Evolutionary conservation across 768 basidiomycete genomes (phyloP).

Genomic region (Termitomyces bulborhizus): DNA sequence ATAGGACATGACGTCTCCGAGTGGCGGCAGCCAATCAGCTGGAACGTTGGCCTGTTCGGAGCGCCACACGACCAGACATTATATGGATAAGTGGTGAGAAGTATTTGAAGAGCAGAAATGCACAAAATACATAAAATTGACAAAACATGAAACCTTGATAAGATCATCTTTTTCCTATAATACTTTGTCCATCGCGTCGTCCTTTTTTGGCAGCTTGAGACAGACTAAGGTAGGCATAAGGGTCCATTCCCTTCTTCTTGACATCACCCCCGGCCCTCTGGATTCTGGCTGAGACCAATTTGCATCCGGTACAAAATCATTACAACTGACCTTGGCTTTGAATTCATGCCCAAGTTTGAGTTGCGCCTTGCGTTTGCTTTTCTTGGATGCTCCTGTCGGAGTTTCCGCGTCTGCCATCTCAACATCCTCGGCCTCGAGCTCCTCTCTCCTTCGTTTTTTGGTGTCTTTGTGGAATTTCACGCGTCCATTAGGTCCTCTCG

Average conservation of each 20-base stretch:
- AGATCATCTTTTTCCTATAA: slow-evolving; percentile 54
- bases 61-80: slow-evolving; percentile 67
- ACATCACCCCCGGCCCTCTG: slow-evolving; percentile 95
- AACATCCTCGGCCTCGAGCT: slow-evolving; percentile 57
- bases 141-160: slow-evolving; percentile 4
- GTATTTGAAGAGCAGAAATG: slow-evolving; percentile 1
- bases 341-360: slow-evolving; percentile 76
- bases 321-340: slow-evolving; percentile 78
- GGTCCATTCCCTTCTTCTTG: slow-evolving; percentile 81
- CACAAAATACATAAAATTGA: slow-evolving; percentile 9
- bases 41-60: slow-evolving; percentile 66
- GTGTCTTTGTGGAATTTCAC: slow-evolving; percentile 97
- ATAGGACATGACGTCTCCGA: slow-evolving; percentile 30
- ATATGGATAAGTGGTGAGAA: slow-evolving; percentile 43
- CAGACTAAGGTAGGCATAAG: slow-evolving; percentile 87
- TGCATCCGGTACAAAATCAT: not conserved
- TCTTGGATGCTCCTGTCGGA: slow-evolving; percentile 34
- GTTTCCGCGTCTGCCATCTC: slow-evolving; percentile 73
- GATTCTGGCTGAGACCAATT: slow-evolving; percentile 10
- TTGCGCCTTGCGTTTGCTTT: slow-evolving; percentile 48
- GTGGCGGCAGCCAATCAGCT: slow-evolving; percentile 65
- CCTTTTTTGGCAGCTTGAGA: slow-evolving; percentile 75
- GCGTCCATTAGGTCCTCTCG: slow-evolving; percentile 73
- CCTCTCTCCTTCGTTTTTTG: slow-evolving; percentile 80
- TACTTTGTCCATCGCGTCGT: slow-evolving; percentile 28